Conservation (phyloP, 1,139 yeast species). For the Meyerozyma sp. region DNA sequence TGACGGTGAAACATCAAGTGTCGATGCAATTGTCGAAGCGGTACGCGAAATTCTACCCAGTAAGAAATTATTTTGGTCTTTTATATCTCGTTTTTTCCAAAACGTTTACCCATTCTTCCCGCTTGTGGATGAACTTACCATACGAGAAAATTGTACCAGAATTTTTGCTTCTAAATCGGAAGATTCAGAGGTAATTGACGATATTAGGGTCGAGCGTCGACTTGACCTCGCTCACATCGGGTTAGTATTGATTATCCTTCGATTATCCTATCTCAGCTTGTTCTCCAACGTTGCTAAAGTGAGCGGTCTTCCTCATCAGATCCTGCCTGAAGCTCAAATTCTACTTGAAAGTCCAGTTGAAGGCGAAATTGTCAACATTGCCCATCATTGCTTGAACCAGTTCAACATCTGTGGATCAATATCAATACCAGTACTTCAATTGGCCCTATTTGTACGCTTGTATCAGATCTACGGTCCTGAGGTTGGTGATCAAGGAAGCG, state of each 20-base stretch:
- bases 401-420: conserved; percentile 24
- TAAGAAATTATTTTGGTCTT: conserved; percentile 27
- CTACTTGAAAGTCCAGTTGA: conserved; percentile 26
- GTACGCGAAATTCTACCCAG: conserved; percentile 29
- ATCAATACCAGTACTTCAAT: conserved; percentile 14
- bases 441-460: conserved; percentile 8
- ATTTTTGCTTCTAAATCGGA: conserved; percentile 14
- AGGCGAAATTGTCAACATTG: conserved; percentile 21
- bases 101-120: conserved; percentile 47
- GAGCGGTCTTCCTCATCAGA: conserved; percentile 6
- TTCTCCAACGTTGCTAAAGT: conserved; percentile 11
- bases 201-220: conserved; percentile 14
- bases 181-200: conserved; percentile 9
- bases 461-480: conserved; percentile 12
- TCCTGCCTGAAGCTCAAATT: conserved; percentile 10
- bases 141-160: conserved; percentile 15
- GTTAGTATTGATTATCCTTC: conserved; percentile 16
- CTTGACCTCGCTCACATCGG: conserved; percentile 22
- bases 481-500: conserved; percentile 10
- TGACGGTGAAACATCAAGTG: not conserved
- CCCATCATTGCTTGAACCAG: conserved; percentile 22
- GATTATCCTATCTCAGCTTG: conserved; percentile 20
- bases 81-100: conserved; percentile 32
- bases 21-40: not conserved
- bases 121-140: conserved; percentile 39